A percentile compares a stretch with the other conserved stretches of the same genome.
Evolutionary conservation across 2,329 filamentous ascomycete species (phyloP).

Genomic region (Metarhizium brunneum): DNA sequence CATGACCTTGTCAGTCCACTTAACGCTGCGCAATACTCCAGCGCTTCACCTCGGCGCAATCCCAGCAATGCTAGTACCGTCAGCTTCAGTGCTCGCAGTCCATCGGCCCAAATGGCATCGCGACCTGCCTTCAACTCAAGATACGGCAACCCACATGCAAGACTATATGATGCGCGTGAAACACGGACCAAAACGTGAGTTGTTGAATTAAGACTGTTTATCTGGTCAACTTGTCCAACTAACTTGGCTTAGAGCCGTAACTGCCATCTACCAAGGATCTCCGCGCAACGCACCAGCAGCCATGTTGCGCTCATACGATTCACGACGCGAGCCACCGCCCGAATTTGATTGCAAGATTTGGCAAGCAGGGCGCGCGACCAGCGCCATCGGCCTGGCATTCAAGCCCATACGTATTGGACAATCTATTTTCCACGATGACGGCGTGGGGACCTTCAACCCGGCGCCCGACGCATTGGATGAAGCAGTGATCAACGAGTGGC

Average conservation of each 20-base stretch:
- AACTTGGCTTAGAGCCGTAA: slow-evolving; percentile 59
- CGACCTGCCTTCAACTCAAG: slow-evolving; percentile 45
- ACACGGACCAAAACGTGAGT: slow-evolving; percentile 83
- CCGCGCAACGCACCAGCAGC: slow-evolving; percentile 57
- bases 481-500: slow-evolving; percentile 88
- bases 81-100: slow-evolving; percentile 66
- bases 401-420: slow-evolving; percentile 94
- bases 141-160: slow-evolving; percentile 75
- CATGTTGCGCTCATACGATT: slow-evolving; percentile 88
- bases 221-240: background rate
- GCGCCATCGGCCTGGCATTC: slow-evolving; percentile 83
- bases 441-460: slow-evolving; percentile 85
- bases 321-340: slow-evolving; percentile 78
- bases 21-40: slow-evolving; percentile 30
- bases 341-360: slow-evolving; percentile 94
- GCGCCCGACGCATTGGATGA: slow-evolving; percentile 80
- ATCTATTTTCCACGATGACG: slow-evolving; percentile 89
- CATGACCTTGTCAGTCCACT: slow-evolving; percentile 31
- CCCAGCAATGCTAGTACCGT: slow-evolving; percentile 73
- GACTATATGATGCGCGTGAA: slow-evolving; percentile 80
- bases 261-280: slow-evolving; percentile 82
- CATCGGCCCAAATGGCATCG: slow-evolving; percentile 40
- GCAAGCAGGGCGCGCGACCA: slow-evolving; percentile 94
- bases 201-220: background rate
- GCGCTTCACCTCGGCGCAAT: slow-evolving; percentile 47